Conservation (phyloP, 2,329 filamentous ascomycete species). For the Didymella arachidicola region DNA sequence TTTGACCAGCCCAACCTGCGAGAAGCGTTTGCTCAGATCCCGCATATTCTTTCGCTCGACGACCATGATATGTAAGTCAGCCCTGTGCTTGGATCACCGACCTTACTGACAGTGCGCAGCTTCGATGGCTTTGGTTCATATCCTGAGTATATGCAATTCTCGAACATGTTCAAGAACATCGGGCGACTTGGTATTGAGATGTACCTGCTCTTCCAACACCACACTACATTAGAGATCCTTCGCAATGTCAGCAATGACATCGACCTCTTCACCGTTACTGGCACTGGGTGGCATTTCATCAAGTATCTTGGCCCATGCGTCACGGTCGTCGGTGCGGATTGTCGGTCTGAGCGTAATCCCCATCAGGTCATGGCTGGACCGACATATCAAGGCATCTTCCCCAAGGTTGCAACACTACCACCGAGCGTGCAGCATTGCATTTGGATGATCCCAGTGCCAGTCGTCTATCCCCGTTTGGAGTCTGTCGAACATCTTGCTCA, state of each 20-base stretch:
- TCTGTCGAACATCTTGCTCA: constrained; percentile 90
- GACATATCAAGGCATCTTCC: constrained; percentile 96
- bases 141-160: constrained; percentile 97
- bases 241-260: constrained; percentile 86
- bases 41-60: constrained; percentile 89
- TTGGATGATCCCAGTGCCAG: constrained; percentile 91
- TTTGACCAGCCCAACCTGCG: constrained; percentile 95
- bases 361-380: constrained; percentile 93
- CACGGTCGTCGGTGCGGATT: constrained; percentile 88
- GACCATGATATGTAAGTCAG: constrained; percentile 93
- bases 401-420: constrained; percentile 89
- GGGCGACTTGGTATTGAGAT: constrained; percentile 94
- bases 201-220: constrained; percentile 98
- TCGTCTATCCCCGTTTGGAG: constrained; percentile 90
- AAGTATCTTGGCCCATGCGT: constrained; percentile 94
- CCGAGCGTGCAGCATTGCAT: constrained; percentile 95
- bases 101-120: constrained; percentile 55
- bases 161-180: constrained; percentile 97
- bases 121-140: constrained; percentile 98
- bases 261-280: constrained; percentile 95
- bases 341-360: constrained; percentile 88
- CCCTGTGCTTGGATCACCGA: not conserved
- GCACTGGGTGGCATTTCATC: constrained; percentile 98
- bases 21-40: constrained; percentile 97
- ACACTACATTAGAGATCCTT: constrained; percentile 92